Evolutionary conservation across 352 stramenopile genomes (phyloP), one percentile per base, ranked within the genome.

Genomic region (Phytophthora meadii): DNA sequence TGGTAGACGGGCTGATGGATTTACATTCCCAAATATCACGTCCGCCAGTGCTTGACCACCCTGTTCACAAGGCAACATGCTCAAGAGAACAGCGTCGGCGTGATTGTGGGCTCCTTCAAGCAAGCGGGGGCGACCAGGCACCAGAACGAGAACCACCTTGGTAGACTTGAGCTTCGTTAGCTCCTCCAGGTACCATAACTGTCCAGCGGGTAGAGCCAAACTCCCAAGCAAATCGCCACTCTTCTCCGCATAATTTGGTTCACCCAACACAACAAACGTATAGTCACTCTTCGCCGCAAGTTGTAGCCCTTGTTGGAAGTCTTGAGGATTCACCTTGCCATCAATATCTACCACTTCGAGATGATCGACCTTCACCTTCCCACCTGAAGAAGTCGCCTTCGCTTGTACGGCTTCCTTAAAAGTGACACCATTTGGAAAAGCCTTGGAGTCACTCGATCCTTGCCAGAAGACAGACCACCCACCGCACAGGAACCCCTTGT

Each of bases 171-270:
- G 63, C 19, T 71, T 52, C 4, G 74, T 81, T 3, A 97, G 63
- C 17, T 72, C 74, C 24, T 83, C 53, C 0, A 96, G 62, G 47
- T 95, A 96, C 54, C 55, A 62, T 4, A 76, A 59, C 22, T 95
- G 81, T 5, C 86, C 85, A 15, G 47, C 24, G 0, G 88, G 84
- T 4, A 97, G 65, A 11, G 75, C 68, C 27, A 89, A 68, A 61
- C 53, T 74, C 12, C 77, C 69, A 0, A 76, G 63, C 32, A 94
- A 87, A 54, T 97, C 87, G 1, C 89, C 89, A 15, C 64, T 75
- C 36, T 95, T 96, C 54, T 97, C 89, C 0, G 89, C 76, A 48
- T 95, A 96, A n/a, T 82, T 87, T 25, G 40, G 57, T 54, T 97
- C 89, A 10, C 90, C 90, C 6, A 97, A 47, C 14, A 72, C 79